Base-by-base conservation (phyloP, 192 early-diverging fungal genomes). In the Lobosporangium transversale region DNA sequence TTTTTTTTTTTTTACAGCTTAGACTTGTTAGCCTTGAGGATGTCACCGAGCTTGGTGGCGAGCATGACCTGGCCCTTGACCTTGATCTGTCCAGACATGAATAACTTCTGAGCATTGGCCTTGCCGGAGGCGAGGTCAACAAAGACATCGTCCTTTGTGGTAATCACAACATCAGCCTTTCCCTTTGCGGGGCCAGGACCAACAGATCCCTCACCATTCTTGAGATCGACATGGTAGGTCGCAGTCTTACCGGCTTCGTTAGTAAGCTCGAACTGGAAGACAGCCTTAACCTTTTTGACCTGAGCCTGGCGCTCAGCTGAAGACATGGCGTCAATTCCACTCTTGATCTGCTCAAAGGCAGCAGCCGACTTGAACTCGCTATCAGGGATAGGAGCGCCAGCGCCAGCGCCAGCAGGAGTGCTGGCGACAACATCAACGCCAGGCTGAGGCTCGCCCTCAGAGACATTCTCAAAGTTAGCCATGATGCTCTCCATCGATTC, bases 81-180 rank as follows among this genome's bases (percentile, higher is more conserved):
- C 84, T 96, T 95, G 79, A 91, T 85, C 70, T 94, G 93, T 55
- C 95, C 93, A 53, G 84, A 71, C 92, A 94, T 93, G 80, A 94
- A 97, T 23, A 89, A 81, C 73, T 92, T 90, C 86, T 97, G 94
- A 17, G 89, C 88, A 36, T 89, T 93, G 59, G 91, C 68, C 78
- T 90, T 93, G 42, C 94, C 94, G 18, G 83, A 75, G n/a, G 93
- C 92, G 49, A 97, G 62, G 31, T 91, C 90, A 24, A 93, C 88
- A 88, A 97, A 94, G 76, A 91, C 90, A 18, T 78, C 74, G 80
- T 97, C 95, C 59, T 80, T 86, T 70, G 94, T 80, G 21, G 78
- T 62, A 30, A 95, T 83, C 20, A 84, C 88, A 26, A 91, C 81
- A 71, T 94, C 92, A 14, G 93, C 80, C 59, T 89, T 81, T 65